A percentile compares a stretch with the other conserved stretches of the same genome.
These are phyloP conservation scores for Nothomitra cinnamomea DNA, from an alignment of 2,329 filamentous ascomycete species.

Conservation along the genomic window DNA sequence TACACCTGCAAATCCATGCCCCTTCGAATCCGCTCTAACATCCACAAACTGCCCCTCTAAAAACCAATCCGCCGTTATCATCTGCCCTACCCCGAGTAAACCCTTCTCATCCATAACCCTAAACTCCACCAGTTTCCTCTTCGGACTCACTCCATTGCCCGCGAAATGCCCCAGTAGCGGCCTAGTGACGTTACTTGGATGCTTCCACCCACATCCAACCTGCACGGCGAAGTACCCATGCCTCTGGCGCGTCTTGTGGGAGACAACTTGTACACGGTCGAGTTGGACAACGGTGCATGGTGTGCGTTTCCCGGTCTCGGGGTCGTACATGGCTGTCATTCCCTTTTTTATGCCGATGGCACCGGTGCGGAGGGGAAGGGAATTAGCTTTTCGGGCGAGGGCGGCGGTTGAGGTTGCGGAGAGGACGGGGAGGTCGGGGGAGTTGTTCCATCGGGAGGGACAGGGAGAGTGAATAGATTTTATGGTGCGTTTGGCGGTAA, in stretches of 20 bases:
- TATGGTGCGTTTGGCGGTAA: slow-evolving; percentile 24
- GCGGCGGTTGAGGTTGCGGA: slow-evolving; percentile 40
- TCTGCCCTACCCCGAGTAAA: slow-evolving; percentile 56
- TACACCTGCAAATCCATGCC: slow-evolving; percentile 80
- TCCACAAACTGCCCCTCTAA: slow-evolving; percentile 81
- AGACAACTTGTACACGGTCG: slow-evolving; percentile 78
- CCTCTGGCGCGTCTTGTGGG: slow-evolving; percentile 60
- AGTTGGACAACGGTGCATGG: slow-evolving; percentile 88
- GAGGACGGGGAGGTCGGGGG: slow-evolving; percentile 32
- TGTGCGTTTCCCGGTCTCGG: slow-evolving; percentile 55
- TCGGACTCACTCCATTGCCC: slow-evolving; percentile 63
- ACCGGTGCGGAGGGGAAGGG: slow-evolving; percentile 54
- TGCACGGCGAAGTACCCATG: slow-evolving; percentile 94
- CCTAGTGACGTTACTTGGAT: slow-evolving; percentile 59
- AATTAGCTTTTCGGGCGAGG: slow-evolving; percentile 38
- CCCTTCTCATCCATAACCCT: slow-evolving; percentile 58
- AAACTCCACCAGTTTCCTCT: slow-evolving; percentile 74
- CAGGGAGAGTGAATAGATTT: slow-evolving; percentile 37
- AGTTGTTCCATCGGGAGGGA: slow-evolving; percentile 35
- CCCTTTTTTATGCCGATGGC: slow-evolving; percentile 82
- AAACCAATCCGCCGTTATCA: slow-evolving; percentile 80
- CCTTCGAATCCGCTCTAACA: slow-evolving; percentile 58
- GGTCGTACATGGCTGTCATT: slow-evolving; percentile 81
- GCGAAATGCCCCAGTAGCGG: slow-evolving; percentile 82
- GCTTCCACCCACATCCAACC: slow-evolving; percentile 61